Base-by-base conservation (phyloP, 495 filamentous ascomycete genomes). In the Penicillium waksmanii region DNA sequence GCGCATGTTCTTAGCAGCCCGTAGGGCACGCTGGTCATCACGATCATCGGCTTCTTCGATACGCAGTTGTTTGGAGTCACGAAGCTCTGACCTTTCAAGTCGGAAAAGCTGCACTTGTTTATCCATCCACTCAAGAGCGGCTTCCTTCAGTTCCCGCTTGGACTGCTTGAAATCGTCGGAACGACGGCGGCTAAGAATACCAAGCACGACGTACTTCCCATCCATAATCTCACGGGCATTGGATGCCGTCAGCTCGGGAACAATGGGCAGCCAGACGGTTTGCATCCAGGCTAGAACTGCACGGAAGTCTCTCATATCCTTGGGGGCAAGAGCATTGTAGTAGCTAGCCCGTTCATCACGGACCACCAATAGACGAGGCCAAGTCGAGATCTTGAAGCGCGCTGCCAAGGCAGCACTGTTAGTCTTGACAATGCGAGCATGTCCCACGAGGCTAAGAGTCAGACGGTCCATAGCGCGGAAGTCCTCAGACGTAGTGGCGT, bases 91-190 rank as follows among this genome's bases (percentile, higher is more conserved):
- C 33, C 92, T 80, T 76, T 98, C 96, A 18, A 93, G 82, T 66
- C 94, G 89, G 83, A 96, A 97, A 23, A 88, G 78, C 60, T 93
- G 85, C 34, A 87, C 86, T 70, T 97, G 90, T 78, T 94, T 96
- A 72, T 97, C 95, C 88, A 98, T 96, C 91, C 95, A 98, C 66
- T 98, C 95, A 55, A 91, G 80, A 11, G 95, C 95, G 19, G 95
- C 95, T 58, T 91, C 93, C 82, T 96, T 98, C 73, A 98, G 87
- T 75, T 98, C 95, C 15, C 89, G 86, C 74, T 89, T 90, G 23
- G 90, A 87, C 48, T 81, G 80, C 55, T 82, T 75, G 76, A 95
- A 98, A 25, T 93, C 89, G 50, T 92, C 89, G 35, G 87, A 77
- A 46, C 91, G 85, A 11, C 91, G 88, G 15, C 93, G 85, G 67